Percentiles rank a stretch among this genome's conserved stretches.
Conservation (phyloP, 2,329 filamentous ascomycete genomes). For the Colletotrichum falcatum region DNA sequence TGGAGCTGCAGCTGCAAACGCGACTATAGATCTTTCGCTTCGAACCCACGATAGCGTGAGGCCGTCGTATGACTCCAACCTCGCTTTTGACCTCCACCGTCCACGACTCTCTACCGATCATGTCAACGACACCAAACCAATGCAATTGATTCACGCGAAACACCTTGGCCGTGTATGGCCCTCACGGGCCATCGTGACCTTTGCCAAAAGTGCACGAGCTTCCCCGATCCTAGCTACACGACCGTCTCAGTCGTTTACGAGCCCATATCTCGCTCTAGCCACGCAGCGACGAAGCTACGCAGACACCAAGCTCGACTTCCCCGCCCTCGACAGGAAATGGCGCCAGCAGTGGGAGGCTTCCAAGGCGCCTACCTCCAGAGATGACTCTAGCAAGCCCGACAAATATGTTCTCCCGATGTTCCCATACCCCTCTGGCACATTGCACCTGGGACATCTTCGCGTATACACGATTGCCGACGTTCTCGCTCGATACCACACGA, state of each 20-base stretch:
- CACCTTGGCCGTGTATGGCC: conserved; percentile 43
- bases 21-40: conserved; percentile 1
- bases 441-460: conserved; percentile 88
- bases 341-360: conserved; percentile 57
- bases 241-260: conserved; percentile 27
- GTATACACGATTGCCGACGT: conserved; percentile 94
- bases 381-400: conserved; percentile 42
- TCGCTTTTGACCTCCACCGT: background rate
- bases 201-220: conserved; percentile 20
- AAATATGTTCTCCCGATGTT: conserved; percentile 91
- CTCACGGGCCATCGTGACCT: conserved; percentile 16
- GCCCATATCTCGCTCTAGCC: conserved; percentile 13
- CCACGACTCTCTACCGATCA: conserved; percentile 29
- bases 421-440: conserved; percentile 87
- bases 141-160: conserved; percentile 48
- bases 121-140: conserved; percentile 43
- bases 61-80: conserved; percentile 21
- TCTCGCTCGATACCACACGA: conserved; percentile 78
- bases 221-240: conserved; percentile 18
- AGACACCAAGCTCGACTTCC: conserved; percentile 57
- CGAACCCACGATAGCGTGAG: conserved; percentile 16
- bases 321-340: conserved; percentile 65
- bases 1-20: conserved; percentile 37
- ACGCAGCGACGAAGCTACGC: conserved; percentile 52
- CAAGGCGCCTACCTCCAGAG: conserved; percentile 37